Conservation (phyloP, 805 yeast genomes). For the Wickerhamiella sergipiensis region DNA sequence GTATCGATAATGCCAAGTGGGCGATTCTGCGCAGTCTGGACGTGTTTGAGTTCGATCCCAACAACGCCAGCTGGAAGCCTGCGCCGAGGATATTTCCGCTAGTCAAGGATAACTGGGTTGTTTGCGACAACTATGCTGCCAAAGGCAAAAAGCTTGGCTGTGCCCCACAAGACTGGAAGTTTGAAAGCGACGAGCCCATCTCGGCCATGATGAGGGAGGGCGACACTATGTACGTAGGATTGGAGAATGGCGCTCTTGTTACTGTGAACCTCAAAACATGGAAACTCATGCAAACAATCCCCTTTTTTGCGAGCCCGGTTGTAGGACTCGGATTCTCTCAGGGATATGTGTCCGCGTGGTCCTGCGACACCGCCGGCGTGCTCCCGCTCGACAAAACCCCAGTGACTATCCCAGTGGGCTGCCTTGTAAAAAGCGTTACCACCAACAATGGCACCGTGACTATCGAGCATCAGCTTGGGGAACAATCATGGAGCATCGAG, state of each 20-base stretch:
- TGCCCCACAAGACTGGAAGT: neutral
- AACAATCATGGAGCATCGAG: neutral
- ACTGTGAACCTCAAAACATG: neutral
- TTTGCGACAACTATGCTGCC: neutral
- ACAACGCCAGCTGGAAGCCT: neutral
- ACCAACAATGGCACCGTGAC: neutral
- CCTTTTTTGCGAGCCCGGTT: neutral
- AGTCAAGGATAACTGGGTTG: neutral
- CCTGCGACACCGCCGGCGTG: neutral
- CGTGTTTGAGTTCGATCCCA: neutral
- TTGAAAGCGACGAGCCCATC: neutral
- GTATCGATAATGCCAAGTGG: neutral
- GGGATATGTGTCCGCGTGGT: neutral
- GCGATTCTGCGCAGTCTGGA: neutral
- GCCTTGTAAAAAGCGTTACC: neutral
- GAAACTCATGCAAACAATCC: neutral
- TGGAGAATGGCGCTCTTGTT: constrained; percentile 2
- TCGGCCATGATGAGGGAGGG: neutral
- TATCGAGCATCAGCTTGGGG: neutral
- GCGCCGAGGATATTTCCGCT: neutral
- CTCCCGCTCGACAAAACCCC: neutral
- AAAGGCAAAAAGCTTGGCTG: neutral
- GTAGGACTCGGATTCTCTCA: neutral
- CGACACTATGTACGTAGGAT: constrained; percentile 2
- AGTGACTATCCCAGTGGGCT: neutral